Evolutionary conservation across 148 eudicot species (phyloP).

Genomic region (Vaccinium darrowii): DNA sequence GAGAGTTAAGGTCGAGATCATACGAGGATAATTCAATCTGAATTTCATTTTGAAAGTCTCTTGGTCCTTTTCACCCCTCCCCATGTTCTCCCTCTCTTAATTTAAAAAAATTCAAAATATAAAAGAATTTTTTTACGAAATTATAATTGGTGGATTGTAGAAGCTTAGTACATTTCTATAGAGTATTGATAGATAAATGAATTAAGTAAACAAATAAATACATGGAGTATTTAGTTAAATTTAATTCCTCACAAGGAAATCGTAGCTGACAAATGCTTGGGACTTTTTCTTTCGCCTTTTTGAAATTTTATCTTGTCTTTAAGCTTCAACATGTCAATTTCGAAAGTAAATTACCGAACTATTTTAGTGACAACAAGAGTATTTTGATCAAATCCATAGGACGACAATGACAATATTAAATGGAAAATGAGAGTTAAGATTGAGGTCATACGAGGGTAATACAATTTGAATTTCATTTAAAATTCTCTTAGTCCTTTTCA

Average conservation of each 20-base stretch:
- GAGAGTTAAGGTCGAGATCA: background rate
- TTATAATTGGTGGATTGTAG: background rate
- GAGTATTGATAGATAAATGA: background rate
- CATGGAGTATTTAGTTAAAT: no score
- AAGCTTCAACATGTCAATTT: background rate
- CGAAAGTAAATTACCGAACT: background rate
- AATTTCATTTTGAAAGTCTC: background rate
- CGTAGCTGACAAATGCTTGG: background rate
- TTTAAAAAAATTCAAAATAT: background rate
- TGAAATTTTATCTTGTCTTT: background rate
- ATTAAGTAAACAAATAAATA: background rate
- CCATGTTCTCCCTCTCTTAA: background rate
- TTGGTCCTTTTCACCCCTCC: background rate
- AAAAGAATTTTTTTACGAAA: background rate
- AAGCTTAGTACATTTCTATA: background rate
- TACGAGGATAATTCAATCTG: background rate
- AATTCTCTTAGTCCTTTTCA: background rate
- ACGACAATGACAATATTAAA: background rate
- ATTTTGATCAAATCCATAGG: background rate
- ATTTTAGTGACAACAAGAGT: background rate
- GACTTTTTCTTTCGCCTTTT: background rate
- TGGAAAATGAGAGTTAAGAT: background rate
- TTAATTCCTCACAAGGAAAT: background rate
- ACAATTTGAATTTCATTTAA: background rate
- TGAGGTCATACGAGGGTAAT: background rate